Evolutionary conservation across 495 filamentous ascomycete species (phyloP), one percentile per base, ranked within the genome.

Genomic region (Podospora pseudoanserina): DNA sequence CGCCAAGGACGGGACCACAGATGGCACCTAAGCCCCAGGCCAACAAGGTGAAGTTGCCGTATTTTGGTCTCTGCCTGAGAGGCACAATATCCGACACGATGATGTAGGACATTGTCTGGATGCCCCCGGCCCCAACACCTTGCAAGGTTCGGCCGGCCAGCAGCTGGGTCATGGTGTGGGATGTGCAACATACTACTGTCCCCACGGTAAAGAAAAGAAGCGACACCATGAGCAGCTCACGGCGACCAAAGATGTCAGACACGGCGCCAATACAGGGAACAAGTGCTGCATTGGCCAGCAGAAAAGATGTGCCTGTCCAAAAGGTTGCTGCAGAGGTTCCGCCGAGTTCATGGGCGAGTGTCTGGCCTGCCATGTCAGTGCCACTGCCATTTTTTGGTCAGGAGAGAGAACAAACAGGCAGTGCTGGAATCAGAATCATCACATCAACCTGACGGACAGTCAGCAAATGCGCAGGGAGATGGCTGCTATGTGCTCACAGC

Each of bases 41-140:
- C 1, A 30, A 64, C 1, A 60, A 27, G 23, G 80, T 39, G 16
- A 79, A 44, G 39, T 75, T 74, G 71, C 78, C 74, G 65, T 77
- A 85, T 58, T 81, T 80, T 4, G 82, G 82, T 53, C 86, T 77
- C 65, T 81, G 74, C 0, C 83, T 67, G 11, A 88, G 75, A 15
- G 86, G 85, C 32, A 87, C 84, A 4, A 90, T 73, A 67, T 91
- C 89, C 0, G 88, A 85, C 66, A 92, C 80, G 2, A 91, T 72
- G 39, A 92, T 84, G 66, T 88, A 84, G 4, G 84, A 88, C 28
- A 91, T 73, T 6, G 79, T 80, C 55, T 87, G 81, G 9, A 90
- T 82, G 1, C 89, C 90, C 19, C 90, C 90, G 15, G 87, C 88
- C 13, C 90, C 90, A 23, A 90, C 78, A 16, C 90, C 90, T 65